Conservation (phyloP, 306 rosid genomes). For the Citrullus amarus region DNA sequence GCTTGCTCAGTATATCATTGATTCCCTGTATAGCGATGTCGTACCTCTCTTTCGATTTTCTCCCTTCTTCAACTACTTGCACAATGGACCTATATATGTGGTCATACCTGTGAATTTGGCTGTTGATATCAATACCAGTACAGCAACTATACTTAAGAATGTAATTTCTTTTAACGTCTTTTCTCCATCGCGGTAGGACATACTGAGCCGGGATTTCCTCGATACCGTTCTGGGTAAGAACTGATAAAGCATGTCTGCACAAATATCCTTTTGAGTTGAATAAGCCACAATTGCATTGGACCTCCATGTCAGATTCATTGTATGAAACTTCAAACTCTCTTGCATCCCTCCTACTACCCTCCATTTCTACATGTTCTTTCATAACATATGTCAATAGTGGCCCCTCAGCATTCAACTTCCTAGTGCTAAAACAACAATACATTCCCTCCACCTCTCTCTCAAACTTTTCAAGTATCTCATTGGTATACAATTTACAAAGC, state of each 20-base stretch:
- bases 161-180: slow-evolving; percentile 39
- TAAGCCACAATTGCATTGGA: slow-evolving; percentile 51
- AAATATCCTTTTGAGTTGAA: slow-evolving; percentile 58
- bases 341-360: slow-evolving; percentile 31
- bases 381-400: slow-evolving; percentile 38
- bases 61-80: slow-evolving; percentile 63
- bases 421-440: slow-evolving; percentile 42
- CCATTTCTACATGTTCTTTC: slow-evolving; percentile 37
- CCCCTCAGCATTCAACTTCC: slow-evolving; percentile 39
- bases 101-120: slow-evolving; percentile 52
- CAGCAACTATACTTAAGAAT: slow-evolving; percentile 26
- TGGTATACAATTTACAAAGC: slow-evolving; percentile 45
- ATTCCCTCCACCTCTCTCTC: slow-evolving; percentile 49
- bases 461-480: slow-evolving; percentile 33
- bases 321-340: slow-evolving; percentile 51
- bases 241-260: slow-evolving; percentile 54
- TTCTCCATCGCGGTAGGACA: slow-evolving; percentile 57
- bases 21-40: slow-evolving; percentile 29
- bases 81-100: slow-evolving; percentile 45
- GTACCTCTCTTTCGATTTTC: slow-evolving; percentile 39
- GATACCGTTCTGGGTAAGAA: slow-evolving; percentile 47
- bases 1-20: slow-evolving; percentile 42
- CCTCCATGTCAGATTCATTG: slow-evolving; percentile 47
- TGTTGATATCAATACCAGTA: slow-evolving; percentile 32
- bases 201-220: slow-evolving; percentile 55